Evolutionary conservation across 768 basidiomycete genomes (phyloP).

Genomic region (Hericium rajendrae): DNA sequence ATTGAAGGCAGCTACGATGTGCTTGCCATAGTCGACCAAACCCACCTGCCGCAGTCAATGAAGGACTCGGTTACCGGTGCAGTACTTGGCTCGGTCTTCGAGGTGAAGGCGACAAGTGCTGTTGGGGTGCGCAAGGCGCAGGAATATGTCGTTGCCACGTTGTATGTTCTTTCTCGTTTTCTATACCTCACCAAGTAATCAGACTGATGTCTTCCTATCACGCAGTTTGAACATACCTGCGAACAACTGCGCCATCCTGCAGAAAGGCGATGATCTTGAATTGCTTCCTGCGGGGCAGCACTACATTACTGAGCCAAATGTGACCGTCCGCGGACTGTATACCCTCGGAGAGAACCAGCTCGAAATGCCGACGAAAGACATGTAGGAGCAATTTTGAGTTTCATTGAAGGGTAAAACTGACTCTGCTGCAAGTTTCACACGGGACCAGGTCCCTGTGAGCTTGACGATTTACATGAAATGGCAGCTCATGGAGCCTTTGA

Average conservation of each 20-base stretch:
- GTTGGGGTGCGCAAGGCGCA: constrained; percentile 33
- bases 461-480: constrained; percentile 80
- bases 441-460: constrained; percentile 80
- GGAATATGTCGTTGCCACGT: constrained; percentile 72
- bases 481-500: constrained; percentile 44
- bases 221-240: constrained; percentile 72
- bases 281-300: constrained; percentile 76
- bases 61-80: constrained; percentile 54
- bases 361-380: constrained; percentile 84
- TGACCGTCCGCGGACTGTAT: constrained; percentile 71
- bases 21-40: constrained; percentile 76
- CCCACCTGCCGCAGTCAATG: constrained; percentile 54
- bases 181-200: background rate
- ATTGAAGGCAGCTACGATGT: constrained; percentile 68
- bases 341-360: constrained; percentile 78
- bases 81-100: constrained; percentile 62
- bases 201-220: background rate
- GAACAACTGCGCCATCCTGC: constrained; percentile 79
- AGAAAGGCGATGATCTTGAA: constrained; percentile 71
- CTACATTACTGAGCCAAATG: constrained; percentile 75
- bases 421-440: constrained; percentile 53
- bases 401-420: background rate
- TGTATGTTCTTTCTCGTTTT: constrained; percentile 34
- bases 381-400: constrained; percentile 33
- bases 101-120: constrained; percentile 67